Percentiles rank a stretch among this genome's conserved stretches.
These are phyloP conservation scores for Stygiomarasmius scandens DNA, from an alignment of 1,284 basidiomycete genomes.

Conservation along the genomic window DNA sequence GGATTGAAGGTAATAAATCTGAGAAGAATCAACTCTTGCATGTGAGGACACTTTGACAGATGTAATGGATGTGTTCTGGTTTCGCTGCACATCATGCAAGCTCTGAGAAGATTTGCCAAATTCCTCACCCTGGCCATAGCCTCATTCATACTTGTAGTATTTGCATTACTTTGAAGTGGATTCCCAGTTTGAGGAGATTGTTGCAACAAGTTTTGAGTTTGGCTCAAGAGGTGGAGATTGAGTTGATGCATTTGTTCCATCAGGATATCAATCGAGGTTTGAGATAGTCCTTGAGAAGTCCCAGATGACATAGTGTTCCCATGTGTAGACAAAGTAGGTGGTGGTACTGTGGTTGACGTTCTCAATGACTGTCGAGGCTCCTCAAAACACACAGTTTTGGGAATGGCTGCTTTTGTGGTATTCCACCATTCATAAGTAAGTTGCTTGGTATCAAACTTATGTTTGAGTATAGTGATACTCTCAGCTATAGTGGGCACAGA, in stretches of 20 bases:
- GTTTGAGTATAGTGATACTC: constrained; percentile 4
- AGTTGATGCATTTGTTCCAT: background rate
- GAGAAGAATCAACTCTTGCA: background rate
- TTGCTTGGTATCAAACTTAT: constrained; percentile 10
- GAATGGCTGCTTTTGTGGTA: background rate
- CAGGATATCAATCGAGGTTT: background rate
- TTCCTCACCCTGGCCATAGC: too few species aligned
- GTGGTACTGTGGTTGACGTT: background rate
- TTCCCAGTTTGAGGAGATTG: background rate
- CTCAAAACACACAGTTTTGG: background rate
- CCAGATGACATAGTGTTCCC: background rate
- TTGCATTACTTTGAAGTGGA: constrained; percentile 9
- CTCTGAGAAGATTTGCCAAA: too few species aligned
- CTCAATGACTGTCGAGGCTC: background rate
- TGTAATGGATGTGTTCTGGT: background rate
- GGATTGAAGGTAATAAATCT: background rate
- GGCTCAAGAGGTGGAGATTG: background rate
- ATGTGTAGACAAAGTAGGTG: background rate
- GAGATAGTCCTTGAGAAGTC: background rate
- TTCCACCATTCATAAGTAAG: constrained; percentile 10
- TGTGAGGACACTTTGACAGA: background rate
- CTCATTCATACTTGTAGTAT: background rate
- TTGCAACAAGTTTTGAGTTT: background rate
- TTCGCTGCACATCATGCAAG: constrained; percentile 1
- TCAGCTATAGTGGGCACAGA: constrained; percentile 11